These are phyloP conservation scores for Exophiala bonariae DNA, from an alignment of 2,329 filamentous ascomycete species.

Conservation along the genomic window DNA sequence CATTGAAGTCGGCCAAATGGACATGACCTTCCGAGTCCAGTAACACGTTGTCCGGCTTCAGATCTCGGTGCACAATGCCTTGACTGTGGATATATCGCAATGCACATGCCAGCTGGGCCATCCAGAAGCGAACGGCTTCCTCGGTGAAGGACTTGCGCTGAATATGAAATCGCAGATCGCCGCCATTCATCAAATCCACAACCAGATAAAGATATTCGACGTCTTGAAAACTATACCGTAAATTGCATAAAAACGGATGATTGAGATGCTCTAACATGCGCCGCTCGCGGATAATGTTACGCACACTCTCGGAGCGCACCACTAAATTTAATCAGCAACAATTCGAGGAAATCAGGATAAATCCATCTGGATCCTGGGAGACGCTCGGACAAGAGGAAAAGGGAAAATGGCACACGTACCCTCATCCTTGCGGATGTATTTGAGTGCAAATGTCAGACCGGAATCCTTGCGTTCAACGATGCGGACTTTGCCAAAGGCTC, in stretches of 20 bases:
- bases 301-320: conserved; percentile 93
- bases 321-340: conserved; percentile 57
- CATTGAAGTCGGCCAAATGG: conserved; percentile 97
- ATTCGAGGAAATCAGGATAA: conserved; percentile 6
- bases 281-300: conserved; percentile 95
- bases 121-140: conserved; percentile 95
- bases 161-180: conserved; percentile 95
- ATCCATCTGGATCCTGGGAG: not conserved
- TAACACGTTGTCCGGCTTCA: conserved; percentile 90
- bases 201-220: conserved; percentile 99
- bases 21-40: conserved; percentile 89
- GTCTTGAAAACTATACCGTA: conserved; percentile 98
- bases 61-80: conserved; percentile 85
- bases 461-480: conserved; percentile 98
- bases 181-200: conserved; percentile 96
- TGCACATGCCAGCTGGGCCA: conserved; percentile 89
- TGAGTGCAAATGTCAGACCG: conserved; percentile 87
- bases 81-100: conserved; percentile 82
- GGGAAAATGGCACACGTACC: conserved; percentile 54
- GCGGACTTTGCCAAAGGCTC: conserved; percentile 96
- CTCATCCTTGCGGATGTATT: conserved; percentile 99
- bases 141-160: conserved; percentile 97
- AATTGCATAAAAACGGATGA: conserved; percentile 95
- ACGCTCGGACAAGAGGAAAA: not conserved
- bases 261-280: conserved; percentile 98